These are phyloP conservation scores for Mortierella sp. DNA, from an alignment of 371 early-diverging fungal genomes.

Conservation along the genomic window DNA sequence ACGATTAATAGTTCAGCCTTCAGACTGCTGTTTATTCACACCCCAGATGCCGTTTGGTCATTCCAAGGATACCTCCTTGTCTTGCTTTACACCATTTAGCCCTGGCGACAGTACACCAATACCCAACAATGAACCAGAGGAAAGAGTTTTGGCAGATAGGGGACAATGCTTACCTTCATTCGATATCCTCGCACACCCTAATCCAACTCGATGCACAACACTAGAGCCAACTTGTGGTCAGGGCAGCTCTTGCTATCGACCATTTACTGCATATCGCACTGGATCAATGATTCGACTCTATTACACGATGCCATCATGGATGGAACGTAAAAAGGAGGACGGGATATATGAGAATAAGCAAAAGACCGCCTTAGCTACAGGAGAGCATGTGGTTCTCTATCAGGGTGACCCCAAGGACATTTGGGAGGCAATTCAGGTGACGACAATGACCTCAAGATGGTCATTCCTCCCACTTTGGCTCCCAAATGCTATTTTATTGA, in stretches of 20 bases:
- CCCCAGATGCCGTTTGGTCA: conserved; percentile 66
- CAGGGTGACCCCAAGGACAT: conserved; percentile 44
- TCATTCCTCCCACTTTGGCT: conserved; percentile 70
- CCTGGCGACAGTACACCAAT: conserved; percentile 2
- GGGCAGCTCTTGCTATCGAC: conserved; percentile 63
- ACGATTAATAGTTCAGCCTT: conserved; percentile 21
- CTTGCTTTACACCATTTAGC: conserved; percentile 63
- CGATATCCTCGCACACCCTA: conserved; percentile 28
- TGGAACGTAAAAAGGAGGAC: conserved; percentile 65
- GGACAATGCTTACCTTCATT: conserved; percentile 41
- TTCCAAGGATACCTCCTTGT: conserved; percentile 59
- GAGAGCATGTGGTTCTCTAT: conserved; percentile 21
- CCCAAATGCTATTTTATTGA: conserved; percentile 56
- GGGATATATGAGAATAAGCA: neutral
- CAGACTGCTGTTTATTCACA: conserved; percentile 67
- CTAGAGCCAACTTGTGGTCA: conserved; percentile 8
- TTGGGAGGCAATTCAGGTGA: conserved; percentile 71
- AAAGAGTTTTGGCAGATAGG: conserved; percentile 23
- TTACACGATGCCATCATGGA: conserved; percentile 59
- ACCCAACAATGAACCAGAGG: conserved; percentile 11
- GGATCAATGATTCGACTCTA: conserved; percentile 72
- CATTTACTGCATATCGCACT: conserved; percentile 66
- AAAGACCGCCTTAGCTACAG: neutral
- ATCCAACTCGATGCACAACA: conserved; percentile 18
- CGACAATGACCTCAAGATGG: conserved; percentile 66